Evolutionary conservation across 352 stramenopile genomes (phyloP), one percentile per base, ranked within the genome.

Genomic region (Phytophthora capsici): DNA sequence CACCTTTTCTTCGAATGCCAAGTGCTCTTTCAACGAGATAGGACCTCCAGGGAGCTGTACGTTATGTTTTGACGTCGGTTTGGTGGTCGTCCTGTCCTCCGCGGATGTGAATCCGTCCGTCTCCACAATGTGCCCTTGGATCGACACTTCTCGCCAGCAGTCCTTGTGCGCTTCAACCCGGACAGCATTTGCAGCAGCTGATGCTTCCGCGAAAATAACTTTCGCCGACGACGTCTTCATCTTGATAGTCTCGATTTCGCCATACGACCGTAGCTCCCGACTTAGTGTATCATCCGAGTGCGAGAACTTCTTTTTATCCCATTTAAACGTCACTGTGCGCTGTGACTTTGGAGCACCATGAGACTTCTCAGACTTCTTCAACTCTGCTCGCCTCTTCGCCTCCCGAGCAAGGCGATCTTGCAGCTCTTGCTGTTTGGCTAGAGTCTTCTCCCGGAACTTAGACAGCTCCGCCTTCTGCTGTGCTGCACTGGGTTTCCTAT

Each of bases 281-380:
- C 66, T 89, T 23, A 95, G 77, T 25, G 84, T 91, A 22, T 93
- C 81, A 46, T 93, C 84, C 20, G 84, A 93, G 58, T 93, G 86
- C 14, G 86, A 93, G 17, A 68, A 67, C 50, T 82, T 71, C 23
- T 75, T 82, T 44, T 77, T 77, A 56, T 91, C 81, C 86, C 86
- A 95, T 50, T 91, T 91, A 38, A 95, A 66, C 4, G 75, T 88
- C n/a, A 95, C 80, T 4, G 83, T 92, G 10, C 86, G 81, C 49
- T 91, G 73, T 9, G 85, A 82, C 57, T 88, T 93, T 14, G 75
- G 60, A 13, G 58, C 69, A 38, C 57, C 47, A 6, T 50, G 38
- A 61, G 43, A 23, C 32, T 50, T 57, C n/a, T 73, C 63, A 3
- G 50, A 38, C n/a, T 67, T 70, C 19, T 67, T 77, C n/a, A 70